These are phyloP conservation scores for Fraxinus latifolia DNA, from an alignment of 305 asterid species.

Conservation along the genomic window DNA sequence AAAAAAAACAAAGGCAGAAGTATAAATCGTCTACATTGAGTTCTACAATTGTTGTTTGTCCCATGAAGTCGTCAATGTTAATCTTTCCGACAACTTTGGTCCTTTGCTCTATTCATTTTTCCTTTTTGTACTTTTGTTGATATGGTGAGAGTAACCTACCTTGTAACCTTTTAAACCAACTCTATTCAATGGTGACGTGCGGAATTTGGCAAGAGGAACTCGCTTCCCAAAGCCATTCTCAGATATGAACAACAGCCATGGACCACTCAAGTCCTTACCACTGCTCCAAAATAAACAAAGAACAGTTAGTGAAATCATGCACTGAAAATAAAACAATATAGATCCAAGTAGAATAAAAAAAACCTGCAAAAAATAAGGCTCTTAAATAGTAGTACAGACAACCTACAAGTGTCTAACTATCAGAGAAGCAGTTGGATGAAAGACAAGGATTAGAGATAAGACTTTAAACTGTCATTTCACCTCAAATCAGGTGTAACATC, in stretches of 20 bases:
- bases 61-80: background rate
- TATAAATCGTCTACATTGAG: slow-evolving; percentile 8
- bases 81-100: background rate
- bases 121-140: background rate
- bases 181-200: slow-evolving; percentile 62
- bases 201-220: slow-evolving; percentile 85
- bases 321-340: background rate
- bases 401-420: background rate
- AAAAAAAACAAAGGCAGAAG: background rate
- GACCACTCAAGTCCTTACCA: slow-evolving; percentile 57
- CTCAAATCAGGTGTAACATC: background rate
- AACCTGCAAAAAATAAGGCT: background rate
- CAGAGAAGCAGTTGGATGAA: slow-evolving; percentile 2
- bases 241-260: slow-evolving; percentile 92
- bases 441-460: background rate
- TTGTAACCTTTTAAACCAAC: slow-evolving; percentile 87
- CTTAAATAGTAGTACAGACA: background rate
- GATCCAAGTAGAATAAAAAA: background rate
- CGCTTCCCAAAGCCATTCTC: slow-evolving; percentile 91
- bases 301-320: slow-evolving; percentile 7
- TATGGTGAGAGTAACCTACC: slow-evolving; percentile 38
- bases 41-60: background rate
- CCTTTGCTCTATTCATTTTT: background rate
- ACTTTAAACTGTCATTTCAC: slow-evolving; percentile 12
- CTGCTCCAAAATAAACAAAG: slow-evolving; percentile 33